Percentiles rank a stretch among this genome's conserved stretches.
These are phyloP conservation scores for Talaromyces funiculosus DNA, from an alignment of 2,329 filamentous ascomycete genomes.

Conservation along the genomic window DNA sequence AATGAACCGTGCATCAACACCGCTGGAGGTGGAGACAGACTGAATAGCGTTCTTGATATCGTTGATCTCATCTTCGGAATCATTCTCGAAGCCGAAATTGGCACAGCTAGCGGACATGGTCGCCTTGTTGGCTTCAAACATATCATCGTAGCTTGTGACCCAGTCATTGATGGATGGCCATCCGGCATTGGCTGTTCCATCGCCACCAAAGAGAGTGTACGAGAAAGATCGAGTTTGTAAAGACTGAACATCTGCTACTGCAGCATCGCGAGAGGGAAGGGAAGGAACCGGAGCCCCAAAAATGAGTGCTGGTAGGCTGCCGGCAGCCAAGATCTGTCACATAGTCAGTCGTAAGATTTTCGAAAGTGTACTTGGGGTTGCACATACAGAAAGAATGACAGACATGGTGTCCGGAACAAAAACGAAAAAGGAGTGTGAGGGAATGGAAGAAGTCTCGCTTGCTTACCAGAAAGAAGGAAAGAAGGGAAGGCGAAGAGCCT, in stretches of 20 bases:
- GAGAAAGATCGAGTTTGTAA: constrained; percentile 3
- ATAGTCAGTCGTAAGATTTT: background rate
- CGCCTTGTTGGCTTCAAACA: constrained; percentile 11
- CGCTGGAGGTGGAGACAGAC: constrained; percentile 22
- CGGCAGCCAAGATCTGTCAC: constrained; percentile 13
- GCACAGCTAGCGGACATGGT: constrained; percentile 7
- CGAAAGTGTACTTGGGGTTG: background rate
- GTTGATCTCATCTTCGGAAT: constrained; percentile 19
- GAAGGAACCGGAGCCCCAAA: constrained; percentile 13
- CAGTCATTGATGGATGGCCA: constrained; percentile 28
- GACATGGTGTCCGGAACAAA: constrained; percentile 11
- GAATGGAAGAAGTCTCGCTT: constrained; percentile 16
- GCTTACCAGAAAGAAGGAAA: constrained; percentile 10
- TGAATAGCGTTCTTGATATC: constrained; percentile 27
- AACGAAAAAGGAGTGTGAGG: constrained; percentile 7
- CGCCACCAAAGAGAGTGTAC: constrained; percentile 13
- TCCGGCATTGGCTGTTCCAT: constrained; percentile 17
- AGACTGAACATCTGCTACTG: constrained; percentile 6
- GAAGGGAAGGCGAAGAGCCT: background rate
- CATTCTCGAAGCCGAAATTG: constrained; percentile 11
- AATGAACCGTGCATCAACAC: constrained; percentile 35
- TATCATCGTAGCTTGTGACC: constrained; percentile 17
- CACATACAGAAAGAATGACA: constrained; percentile 14
- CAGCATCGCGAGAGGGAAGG: constrained; percentile 12
- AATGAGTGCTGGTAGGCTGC: constrained; percentile 15